A percentile compares a stretch with the other conserved stretches of the same genome.
These are phyloP conservation scores for Anethum foeniculum DNA, from an alignment of 140 eudicot species.

Conservation along the genomic window DNA sequence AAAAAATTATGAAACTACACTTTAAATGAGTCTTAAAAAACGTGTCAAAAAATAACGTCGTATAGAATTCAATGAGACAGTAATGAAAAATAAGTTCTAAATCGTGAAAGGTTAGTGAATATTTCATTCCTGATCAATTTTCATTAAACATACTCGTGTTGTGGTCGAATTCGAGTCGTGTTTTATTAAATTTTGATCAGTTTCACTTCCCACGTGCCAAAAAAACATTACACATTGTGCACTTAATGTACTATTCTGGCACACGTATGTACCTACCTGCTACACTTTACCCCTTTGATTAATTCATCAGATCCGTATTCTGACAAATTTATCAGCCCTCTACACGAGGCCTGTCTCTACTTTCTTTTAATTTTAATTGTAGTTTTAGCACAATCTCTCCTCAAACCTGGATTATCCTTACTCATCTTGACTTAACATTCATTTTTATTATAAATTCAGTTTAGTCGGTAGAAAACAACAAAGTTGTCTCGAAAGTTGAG, in stretches of 20 bases:
- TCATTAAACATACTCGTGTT: not conserved
- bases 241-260: not conserved
- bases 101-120: too few relatives aligned
- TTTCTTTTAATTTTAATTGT: not conserved
- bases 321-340: slow-evolving; percentile 1
- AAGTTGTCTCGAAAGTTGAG: not conserved
- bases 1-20: too few relatives aligned
- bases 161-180: not conserved
- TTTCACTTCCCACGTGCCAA: not conserved
- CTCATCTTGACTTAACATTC: not conserved
- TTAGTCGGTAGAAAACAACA: not conserved
- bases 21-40: too few relatives aligned
- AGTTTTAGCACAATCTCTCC: not conserved
- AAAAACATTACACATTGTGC: not conserved
- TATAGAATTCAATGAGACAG: too few relatives aligned
- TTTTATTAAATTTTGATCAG: not conserved
- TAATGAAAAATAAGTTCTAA: too few relatives aligned
- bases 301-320: slow-evolving; percentile 2
- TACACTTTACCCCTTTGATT: not conserved
- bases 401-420: not conserved
- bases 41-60: too few relatives aligned
- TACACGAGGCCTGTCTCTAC: slow-evolving; percentile 5
- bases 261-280: not conserved
- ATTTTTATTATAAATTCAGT: not conserved
- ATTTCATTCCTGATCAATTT: not conserved